Percentiles rank a stretch among this genome's conserved stretches.
phyloP scores from a whole-genome alignment of 371 early-diverging fungal genomes.

The Actinomortierella ambigua region DNA sequence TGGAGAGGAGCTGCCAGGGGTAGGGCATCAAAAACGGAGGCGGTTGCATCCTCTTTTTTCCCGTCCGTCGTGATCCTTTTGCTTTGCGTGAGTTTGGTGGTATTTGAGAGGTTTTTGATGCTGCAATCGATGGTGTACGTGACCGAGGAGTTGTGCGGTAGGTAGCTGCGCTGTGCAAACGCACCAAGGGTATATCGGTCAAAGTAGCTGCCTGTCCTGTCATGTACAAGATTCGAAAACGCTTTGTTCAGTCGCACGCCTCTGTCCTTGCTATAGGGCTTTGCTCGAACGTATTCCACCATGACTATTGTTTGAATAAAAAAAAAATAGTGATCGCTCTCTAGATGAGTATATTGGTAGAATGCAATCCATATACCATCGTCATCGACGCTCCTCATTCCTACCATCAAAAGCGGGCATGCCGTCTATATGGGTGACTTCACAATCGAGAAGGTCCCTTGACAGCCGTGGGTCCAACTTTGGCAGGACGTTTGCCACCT shows the following conservation, averaged over 20 bases:
- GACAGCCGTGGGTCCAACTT: conserved; percentile 21
- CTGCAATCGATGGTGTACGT: conserved; percentile 32
- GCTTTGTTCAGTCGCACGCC: conserved; percentile 40
- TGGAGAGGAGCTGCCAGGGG: neutral
- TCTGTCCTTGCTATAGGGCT: conserved; percentile 35
- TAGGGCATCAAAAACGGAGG: no score
- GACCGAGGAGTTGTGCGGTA: conserved; percentile 24
- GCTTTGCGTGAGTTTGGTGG: no score
- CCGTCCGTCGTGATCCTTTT: no score
- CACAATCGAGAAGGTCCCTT: conserved; percentile 25
- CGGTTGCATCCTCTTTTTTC: no score
- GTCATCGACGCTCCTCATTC: no score
- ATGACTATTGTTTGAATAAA: conserved; percentile 6
- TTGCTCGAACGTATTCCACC: conserved; percentile 19
- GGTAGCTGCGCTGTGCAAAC: conserved; percentile 31
- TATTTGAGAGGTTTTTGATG: conserved; percentile 4
- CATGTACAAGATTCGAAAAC: conserved; percentile 34
- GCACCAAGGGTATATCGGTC: conserved; percentile 31
- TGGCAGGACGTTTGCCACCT: conserved; percentile 28
- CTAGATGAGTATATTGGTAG: no score
- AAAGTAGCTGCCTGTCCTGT: conserved; percentile 25
- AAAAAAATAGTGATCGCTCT: neutral
- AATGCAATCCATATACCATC: no score
- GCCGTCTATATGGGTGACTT: conserved; percentile 42
- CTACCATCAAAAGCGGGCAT: conserved; percentile 33